These are phyloP conservation scores for Arabidopsis lyrata DNA, from an alignment of 441 rosid genomes.

Conservation along the genomic window DNA sequence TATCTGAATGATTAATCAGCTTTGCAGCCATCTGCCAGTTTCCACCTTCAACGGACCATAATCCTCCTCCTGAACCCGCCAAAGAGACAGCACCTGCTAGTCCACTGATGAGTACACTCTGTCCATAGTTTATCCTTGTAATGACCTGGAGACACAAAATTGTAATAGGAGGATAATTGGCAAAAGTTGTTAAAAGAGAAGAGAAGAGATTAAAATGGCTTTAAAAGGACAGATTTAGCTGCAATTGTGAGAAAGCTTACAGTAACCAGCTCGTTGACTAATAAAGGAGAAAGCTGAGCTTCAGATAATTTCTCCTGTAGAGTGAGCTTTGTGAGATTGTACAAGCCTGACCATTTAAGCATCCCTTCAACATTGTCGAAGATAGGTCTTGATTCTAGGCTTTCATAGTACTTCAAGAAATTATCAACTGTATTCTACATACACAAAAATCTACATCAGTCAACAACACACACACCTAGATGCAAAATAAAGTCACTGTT, in stretches of 20 bases:
- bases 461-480: background rate
- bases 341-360: constrained; percentile 89
- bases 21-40: constrained; percentile 95
- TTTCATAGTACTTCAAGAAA: constrained; percentile 80
- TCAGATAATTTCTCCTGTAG: constrained; percentile 61
- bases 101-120: constrained; percentile 81
- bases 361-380: constrained; percentile 82
- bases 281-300: constrained; percentile 58
- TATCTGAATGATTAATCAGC: constrained; percentile 70
- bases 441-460: constrained; percentile 11
- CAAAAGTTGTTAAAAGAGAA: background rate
- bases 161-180: background rate
- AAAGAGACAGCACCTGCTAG: constrained; percentile 95
- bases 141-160: constrained; percentile 59
- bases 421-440: constrained; percentile 62
- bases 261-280: constrained; percentile 74
- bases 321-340: constrained; percentile 67
- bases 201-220: background rate
- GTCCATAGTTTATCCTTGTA: constrained; percentile 93
- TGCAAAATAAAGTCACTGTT: background rate
- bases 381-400: constrained; percentile 65
- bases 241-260: constrained; percentile 51
- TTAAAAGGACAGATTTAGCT: background rate
- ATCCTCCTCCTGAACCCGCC: constrained; percentile 90
- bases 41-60: constrained; percentile 93